Conservation (phyloP, 371 early-diverging fungal species). For the Conidiobolus incongruus region DNA sequence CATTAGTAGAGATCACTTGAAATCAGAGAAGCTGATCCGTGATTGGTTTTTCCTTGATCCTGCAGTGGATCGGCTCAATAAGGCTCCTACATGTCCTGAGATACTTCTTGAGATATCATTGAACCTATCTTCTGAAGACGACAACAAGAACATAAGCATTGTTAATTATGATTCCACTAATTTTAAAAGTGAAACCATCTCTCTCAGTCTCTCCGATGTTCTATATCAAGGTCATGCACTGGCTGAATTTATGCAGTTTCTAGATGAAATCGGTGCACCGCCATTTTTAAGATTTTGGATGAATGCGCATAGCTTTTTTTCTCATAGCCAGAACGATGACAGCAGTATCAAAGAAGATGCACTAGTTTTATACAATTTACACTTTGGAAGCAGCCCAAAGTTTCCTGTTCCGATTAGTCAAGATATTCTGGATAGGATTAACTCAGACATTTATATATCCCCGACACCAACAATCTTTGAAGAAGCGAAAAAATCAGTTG, state of each 20-base stretch:
- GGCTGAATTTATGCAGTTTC: slow-evolving; percentile 9
- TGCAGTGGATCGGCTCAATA: neutral
- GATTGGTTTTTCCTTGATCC: neutral
- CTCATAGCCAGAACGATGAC: slow-evolving; percentile 4
- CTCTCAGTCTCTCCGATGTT: neutral
- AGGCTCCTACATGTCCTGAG: neutral
- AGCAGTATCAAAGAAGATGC: slow-evolving; percentile 8
- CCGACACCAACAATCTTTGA: slow-evolving; percentile 5
- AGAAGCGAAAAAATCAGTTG: slow-evolving; percentile 2
- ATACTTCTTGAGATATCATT: neutral
- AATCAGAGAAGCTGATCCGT: neutral
- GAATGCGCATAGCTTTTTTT: slow-evolving; percentile 7
- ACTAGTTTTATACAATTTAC: slow-evolving; percentile 6
- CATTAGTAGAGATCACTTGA: too few relatives aligned
- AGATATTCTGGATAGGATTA: slow-evolving; percentile 3
- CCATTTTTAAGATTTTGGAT: slow-evolving; percentile 8
- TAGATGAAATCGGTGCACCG: slow-evolving; percentile 5
- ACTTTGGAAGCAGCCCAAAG: slow-evolving; percentile 5
- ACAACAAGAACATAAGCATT: neutral
- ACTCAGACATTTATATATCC: neutral
- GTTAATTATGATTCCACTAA: neutral
- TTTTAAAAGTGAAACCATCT: neutral
- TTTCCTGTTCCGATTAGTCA: slow-evolving; percentile 2
- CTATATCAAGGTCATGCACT: slow-evolving; percentile 1
- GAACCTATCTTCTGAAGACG: neutral